These are phyloP conservation scores for Eremochloa ophiuroides DNA, from an alignment of 176 grass and related monocot species.

Conservation along the genomic window DNA sequence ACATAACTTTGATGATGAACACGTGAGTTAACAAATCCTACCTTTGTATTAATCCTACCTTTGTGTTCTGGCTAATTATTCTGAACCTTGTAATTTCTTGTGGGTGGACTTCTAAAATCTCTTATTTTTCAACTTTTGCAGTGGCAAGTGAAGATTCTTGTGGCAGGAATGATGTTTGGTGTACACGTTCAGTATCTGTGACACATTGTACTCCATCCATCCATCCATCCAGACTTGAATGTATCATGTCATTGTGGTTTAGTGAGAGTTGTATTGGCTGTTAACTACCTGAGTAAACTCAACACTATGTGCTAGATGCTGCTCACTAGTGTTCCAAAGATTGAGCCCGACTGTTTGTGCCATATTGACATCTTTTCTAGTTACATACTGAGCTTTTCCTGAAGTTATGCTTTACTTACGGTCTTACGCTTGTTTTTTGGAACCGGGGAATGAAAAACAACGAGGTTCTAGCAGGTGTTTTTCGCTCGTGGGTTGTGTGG, in stretches of 20 bases:
- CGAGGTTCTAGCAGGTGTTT: no score
- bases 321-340: not conserved
- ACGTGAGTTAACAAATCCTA: no score
- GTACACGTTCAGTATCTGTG: not conserved
- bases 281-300: constrained; percentile 3
- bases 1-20: no score
- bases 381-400: not conserved
- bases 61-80: not conserved
- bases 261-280: constrained; percentile 1
- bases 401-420: no score
- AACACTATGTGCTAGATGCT: not conserved
- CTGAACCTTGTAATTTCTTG: not conserved
- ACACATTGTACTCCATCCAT: constrained; percentile 21
- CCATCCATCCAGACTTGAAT: constrained; percentile 7
- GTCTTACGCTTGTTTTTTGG: no score
- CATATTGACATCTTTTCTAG: not conserved
- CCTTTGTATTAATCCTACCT: not conserved
- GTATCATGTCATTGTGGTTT: constrained; percentile 21
- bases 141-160: constrained; percentile 37
- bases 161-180: not conserved
- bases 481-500: no score
- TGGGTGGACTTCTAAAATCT: not conserved
- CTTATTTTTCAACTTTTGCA: not conserved
- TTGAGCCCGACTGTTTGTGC: not conserved
- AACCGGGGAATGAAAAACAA: no score